phyloP scores from a whole-genome alignment of 1,284 basidiomycete species.

The Rhizopogon parksii region DNA sequence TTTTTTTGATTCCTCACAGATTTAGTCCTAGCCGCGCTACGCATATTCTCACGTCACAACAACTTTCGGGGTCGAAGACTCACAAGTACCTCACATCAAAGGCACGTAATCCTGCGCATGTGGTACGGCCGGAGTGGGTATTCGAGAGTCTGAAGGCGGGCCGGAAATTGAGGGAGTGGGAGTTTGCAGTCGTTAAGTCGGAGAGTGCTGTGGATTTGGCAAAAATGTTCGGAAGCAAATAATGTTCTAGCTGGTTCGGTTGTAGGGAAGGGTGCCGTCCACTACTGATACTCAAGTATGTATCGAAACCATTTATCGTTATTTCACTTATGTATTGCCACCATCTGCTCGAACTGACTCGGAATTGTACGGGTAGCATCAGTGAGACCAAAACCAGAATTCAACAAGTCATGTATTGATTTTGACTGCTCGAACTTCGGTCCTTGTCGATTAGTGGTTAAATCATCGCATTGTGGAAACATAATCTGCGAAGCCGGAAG shows the following conservation, averaged over 20 bases:
- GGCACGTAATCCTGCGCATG: constrained; percentile 38
- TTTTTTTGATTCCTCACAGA: constrained; percentile 27
- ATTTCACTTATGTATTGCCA: not conserved
- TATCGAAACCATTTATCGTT: not conserved
- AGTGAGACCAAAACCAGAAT: not conserved
- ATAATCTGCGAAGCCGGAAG: constrained; percentile 13
- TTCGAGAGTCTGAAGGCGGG: constrained; percentile 54
- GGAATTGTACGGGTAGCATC: too few relatives aligned
- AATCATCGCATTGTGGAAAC: constrained; percentile 12
- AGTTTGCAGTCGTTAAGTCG: constrained; percentile 42
- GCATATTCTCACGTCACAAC: constrained; percentile 65
- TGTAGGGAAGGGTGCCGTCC: not conserved
- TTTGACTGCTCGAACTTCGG: not conserved
- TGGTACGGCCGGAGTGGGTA: constrained; percentile 70
- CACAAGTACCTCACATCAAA: constrained; percentile 51
- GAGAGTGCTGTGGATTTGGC: constrained; percentile 18
- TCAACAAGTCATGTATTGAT: not conserved
- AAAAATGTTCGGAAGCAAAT: constrained; percentile 20
- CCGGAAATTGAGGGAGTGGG: constrained; percentile 48
- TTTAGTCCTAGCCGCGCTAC: constrained; percentile 52
- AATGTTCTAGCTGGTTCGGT: not conserved
- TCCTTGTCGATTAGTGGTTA: constrained; percentile 15
- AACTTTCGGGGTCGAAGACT: constrained; percentile 58
- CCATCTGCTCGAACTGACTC: not conserved
- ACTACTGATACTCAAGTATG: not conserved